Evolutionary conservation across 2,329 filamentous ascomycete genomes (phyloP).

Genomic region (Aspergillus cejpii): DNA sequence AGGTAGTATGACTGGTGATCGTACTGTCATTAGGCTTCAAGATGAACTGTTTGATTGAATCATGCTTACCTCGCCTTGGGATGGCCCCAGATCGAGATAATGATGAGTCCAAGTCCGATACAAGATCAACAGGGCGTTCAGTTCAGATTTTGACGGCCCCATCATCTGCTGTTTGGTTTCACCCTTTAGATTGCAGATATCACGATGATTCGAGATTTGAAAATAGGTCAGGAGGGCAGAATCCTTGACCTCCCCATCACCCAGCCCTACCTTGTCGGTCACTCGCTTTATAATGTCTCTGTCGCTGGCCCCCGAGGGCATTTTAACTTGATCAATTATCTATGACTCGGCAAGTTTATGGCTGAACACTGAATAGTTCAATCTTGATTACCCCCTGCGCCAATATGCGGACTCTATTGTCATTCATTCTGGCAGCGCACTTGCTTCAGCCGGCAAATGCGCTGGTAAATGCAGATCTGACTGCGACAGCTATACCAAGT

Average conservation of each 20-base stretch:
- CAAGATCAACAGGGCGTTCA: not conserved
- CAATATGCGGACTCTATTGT: not conserved
- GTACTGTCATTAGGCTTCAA: not conserved
- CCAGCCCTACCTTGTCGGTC: not conserved
- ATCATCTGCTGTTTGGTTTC: not conserved
- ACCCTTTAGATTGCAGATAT: not conserved
- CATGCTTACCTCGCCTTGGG: not conserved
- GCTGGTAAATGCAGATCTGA: constrained; percentile 1
- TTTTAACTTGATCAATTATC: not conserved
- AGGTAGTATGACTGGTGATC: not conserved
- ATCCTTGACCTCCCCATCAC: not conserved
- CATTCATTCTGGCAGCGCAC: not conserved
- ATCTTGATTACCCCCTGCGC: not conserved
- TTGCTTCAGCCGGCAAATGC: not conserved
- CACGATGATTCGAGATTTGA: not conserved
- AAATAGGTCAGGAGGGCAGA: not conserved
- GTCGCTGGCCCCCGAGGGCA: not conserved
- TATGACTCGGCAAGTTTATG: not conserved
- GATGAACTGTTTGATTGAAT: not conserved
- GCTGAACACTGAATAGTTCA: not conserved
- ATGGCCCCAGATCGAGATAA: not conserved
- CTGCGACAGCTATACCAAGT: constrained; percentile 31
- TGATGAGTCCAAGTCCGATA: not conserved
- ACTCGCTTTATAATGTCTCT: not conserved
- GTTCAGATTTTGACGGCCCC: not conserved